These are phyloP conservation scores for Fusarium poae DNA, from an alignment of 2,329 filamentous ascomycete species.

Conservation along the genomic window DNA sequence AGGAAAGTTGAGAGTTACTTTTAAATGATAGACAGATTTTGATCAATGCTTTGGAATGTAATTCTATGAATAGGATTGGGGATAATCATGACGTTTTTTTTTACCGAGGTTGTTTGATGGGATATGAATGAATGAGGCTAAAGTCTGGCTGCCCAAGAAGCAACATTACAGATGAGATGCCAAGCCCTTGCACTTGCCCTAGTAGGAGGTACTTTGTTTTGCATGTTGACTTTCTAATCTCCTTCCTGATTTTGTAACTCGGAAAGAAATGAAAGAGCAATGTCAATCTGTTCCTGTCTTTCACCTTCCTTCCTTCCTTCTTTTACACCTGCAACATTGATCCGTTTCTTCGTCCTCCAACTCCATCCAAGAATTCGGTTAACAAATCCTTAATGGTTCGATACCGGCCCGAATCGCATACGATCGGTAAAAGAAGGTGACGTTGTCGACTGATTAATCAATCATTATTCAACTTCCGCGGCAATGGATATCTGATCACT, in stretches of 20 bases:
- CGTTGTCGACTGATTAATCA: constrained; percentile 11
- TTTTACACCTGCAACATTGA: too few species aligned
- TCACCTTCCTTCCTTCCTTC: background rate
- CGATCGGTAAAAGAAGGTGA: constrained; percentile 5
- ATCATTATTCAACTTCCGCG: background rate
- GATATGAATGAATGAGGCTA: background rate
- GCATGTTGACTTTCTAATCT: background rate
- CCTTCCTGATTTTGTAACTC: background rate
- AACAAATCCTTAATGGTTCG: background rate
- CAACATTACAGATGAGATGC: background rate
- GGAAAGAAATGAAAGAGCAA: background rate
- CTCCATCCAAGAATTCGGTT: background rate
- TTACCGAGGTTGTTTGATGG: background rate
- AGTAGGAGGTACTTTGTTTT: background rate
- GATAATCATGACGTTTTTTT: background rate
- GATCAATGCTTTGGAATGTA: background rate
- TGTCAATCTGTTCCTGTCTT: background rate
- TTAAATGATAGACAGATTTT: background rate
- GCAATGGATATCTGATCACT: constrained; percentile 18
- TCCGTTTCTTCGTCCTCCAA: background rate
- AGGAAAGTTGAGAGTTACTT: constrained; percentile 24
- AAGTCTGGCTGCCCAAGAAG: background rate
- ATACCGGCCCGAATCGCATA: constrained; percentile 35
- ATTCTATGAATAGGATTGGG: background rate
- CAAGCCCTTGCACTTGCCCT: background rate